A percentile compares a stretch with the other conserved stretches of the same genome.
phyloP scores from a whole-genome alignment of 2,329 filamentous ascomycete species.

The Fusarium devonianum region DNA sequence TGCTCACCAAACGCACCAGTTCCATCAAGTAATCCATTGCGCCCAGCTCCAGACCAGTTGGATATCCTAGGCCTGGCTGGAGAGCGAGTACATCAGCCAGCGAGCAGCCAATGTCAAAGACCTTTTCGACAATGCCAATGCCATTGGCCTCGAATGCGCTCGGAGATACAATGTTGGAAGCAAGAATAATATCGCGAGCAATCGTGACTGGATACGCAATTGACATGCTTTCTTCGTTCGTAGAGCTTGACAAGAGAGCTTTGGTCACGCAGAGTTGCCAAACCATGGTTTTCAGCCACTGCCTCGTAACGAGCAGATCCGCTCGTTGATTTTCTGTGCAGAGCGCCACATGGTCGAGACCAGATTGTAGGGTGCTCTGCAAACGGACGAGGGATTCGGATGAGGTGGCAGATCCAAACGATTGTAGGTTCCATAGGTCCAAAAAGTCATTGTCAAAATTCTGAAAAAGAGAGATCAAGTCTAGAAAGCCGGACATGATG shows the following conservation, averaged over 20 bases:
- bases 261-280: constrained; percentile 42
- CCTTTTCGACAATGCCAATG: constrained; percentile 45
- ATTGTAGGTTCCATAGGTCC: constrained; percentile 38
- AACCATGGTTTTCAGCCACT: constrained; percentile 42
- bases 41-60: constrained; percentile 10
- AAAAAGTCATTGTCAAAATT: constrained; percentile 42
- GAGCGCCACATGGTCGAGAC: constrained; percentile 12
- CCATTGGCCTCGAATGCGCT: constrained; percentile 46
- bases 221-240: constrained; percentile 38
- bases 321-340: constrained; percentile 35
- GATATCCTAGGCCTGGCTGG: not conserved
- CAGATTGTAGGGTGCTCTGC: constrained; percentile 18
- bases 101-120: constrained; percentile 46
- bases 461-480: constrained; percentile 41
- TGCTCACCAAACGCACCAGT: constrained; percentile 15
- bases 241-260: constrained; percentile 16
- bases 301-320: constrained; percentile 36
- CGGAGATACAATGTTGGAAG: constrained; percentile 30
- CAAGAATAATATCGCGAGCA: constrained; percentile 38
- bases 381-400: constrained; percentile 9
- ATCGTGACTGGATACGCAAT: constrained; percentile 38
- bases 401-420: constrained; percentile 1
- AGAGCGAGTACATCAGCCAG: constrained; percentile 36
- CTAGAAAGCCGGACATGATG: constrained; percentile 43
- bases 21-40: constrained; percentile 21